Evolutionary conservation across 2,329 filamentous ascomycete genomes (phyloP).

Genomic region (Fusarium keratoplasticum): DNA sequence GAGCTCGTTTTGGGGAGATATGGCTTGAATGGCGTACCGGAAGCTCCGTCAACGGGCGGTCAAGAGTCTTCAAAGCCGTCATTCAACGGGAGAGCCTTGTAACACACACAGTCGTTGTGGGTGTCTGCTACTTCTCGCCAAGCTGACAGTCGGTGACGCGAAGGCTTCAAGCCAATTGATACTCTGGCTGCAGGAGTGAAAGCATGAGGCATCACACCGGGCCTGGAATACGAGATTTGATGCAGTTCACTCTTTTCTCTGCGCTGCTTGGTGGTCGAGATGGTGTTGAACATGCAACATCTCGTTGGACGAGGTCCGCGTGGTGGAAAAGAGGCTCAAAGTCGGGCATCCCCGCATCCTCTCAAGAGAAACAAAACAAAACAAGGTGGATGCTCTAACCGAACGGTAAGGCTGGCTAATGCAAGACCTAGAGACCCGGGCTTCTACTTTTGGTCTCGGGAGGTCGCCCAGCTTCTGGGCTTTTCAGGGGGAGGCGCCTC

Average conservation of each 20-base stretch:
- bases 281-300: slow-evolving; percentile 19
- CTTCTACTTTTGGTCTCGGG: background rate
- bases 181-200: slow-evolving; percentile 16
- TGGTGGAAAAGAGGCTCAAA: slow-evolving; percentile 23
- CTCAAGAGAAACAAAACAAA: background rate
- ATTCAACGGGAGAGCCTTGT: slow-evolving; percentile 7
- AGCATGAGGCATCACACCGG: slow-evolving; percentile 29
- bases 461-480: slow-evolving; percentile 3
- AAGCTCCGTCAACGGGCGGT: slow-evolving; percentile 28
- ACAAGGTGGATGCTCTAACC: background rate
- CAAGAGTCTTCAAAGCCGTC: background rate
- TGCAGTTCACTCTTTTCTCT: slow-evolving; percentile 11
- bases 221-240: slow-evolving; percentile 34
- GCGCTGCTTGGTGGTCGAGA: background rate
- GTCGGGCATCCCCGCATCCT: background rate
- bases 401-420: slow-evolving; percentile 35
- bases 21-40: slow-evolving; percentile 9
- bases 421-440: slow-evolving; percentile 11
- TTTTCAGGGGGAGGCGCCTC: slow-evolving; percentile 8
- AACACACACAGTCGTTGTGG: no score
- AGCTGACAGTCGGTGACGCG: slow-evolving; percentile 24
- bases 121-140: slow-evolving; percentile 1
- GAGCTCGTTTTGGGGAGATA: background rate
- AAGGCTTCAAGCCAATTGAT: slow-evolving; percentile 13
- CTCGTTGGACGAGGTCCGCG: slow-evolving; percentile 28